A percentile compares a stretch with the other conserved stretches of the same genome.
These are phyloP conservation scores for Mortierella sp. DNA, from an alignment of 371 early-diverging fungal species.

Conservation along the genomic window DNA sequence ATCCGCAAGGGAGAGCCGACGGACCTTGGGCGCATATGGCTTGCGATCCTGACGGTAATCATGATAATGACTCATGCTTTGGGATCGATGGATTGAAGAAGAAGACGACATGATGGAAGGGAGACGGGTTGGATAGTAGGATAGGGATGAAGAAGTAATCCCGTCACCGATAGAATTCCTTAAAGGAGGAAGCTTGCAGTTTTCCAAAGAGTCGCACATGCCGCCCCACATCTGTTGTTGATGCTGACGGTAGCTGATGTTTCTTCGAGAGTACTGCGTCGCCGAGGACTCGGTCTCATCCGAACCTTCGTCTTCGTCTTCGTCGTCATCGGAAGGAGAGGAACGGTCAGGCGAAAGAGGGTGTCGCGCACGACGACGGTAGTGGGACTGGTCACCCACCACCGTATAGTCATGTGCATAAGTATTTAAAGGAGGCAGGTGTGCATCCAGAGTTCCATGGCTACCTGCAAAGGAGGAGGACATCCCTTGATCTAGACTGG, in stretches of 20 bases:
- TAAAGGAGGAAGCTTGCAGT: conserved; percentile 37
- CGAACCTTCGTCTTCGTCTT: conserved; percentile 41
- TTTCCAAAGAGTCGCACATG: conserved; percentile 32
- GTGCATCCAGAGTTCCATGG: conserved; percentile 25
- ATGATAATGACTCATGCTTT: conserved; percentile 15
- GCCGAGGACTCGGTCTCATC: conserved; percentile 28
- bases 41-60: conserved; percentile 3
- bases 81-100: conserved; percentile 21
- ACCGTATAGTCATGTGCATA: conserved; percentile 23
- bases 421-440: conserved; percentile 27
- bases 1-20: conserved; percentile 49
- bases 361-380: conserved; percentile 30
- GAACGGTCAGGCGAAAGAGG: conserved; percentile 48
- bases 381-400: conserved; percentile 11
- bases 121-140: conserved; percentile 17
- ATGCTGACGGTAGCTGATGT: not conserved
- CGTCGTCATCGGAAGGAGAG: conserved; percentile 47
- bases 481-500: conserved; percentile 15
- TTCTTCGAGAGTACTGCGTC: not conserved
- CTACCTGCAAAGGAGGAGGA: conserved; percentile 11
- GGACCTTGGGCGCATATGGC: conserved; percentile 21
- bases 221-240: conserved; percentile 30
- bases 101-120: conserved; percentile 23
- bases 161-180: conserved; percentile 3
- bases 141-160: too few species aligned